Base-by-base conservation (phyloP, 768 basidiomycete genomes). In the Cystobasidium ongulense region DNA sequence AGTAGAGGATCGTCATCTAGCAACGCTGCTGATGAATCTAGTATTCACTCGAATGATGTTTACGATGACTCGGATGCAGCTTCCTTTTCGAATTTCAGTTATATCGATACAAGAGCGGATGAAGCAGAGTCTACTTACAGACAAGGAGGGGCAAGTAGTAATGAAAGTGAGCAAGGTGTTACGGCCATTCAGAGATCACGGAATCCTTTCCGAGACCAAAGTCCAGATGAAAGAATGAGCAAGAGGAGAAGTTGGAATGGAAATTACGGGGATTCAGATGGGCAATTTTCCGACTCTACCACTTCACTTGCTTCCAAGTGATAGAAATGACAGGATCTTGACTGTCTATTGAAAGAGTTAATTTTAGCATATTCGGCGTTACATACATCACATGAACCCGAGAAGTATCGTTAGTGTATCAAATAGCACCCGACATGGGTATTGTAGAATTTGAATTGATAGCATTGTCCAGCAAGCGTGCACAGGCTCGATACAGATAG, bases 21-120 rank as follows among this genome's bases (percentile, higher is more conserved):
- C 25, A 59, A 59, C 29, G 57, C 29, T 27, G 57, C 57, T 59
- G 57, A 59, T 59, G 57, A 59, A 59, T 59, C 57, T 59, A 59
- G 57, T 59, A 29, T 59, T 15, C 57, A 59, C 21, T 11, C 46
- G 21, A 7, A 8, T 35, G 57, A 59, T 31, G 57, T 59, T 27
- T 59, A 59, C 25, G 57, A 59, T 59, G 57, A 59, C 29, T 59
- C 57, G 2, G 57, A 59, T 59, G 57, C 23, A 4, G 57, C 57
- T 59, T 59, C 57, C 5, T 59, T 59, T 21, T 59, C 57, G 27
- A 59, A 59, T 29, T 59, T 59, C 27, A 59, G 57, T 23, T 59
- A 29, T 59, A 21, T 59, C 25, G 57, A 59, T 59, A 59, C 57
- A 27, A 27, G 57, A 59, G 46, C 46, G 21, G 46, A 50, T 11